These are phyloP conservation scores for Uromyces viciae-fabae DNA, from an alignment of 1,284 basidiomycete species.

Conservation along the genomic window DNA sequence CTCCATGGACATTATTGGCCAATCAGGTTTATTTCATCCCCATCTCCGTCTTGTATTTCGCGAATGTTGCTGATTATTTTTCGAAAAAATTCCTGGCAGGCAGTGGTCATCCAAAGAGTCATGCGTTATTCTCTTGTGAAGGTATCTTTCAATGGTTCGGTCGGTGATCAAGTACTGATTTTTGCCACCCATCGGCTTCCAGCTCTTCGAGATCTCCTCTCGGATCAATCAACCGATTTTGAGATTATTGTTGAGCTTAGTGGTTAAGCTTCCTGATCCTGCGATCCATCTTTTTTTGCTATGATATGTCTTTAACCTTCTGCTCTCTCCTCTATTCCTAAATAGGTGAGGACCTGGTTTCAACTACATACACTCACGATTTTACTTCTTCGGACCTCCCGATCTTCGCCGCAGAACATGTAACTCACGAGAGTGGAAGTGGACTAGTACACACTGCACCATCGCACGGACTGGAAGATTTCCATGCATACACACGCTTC, in stretches of 20 bases:
- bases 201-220: slow-evolving; percentile 8
- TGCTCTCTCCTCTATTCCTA: neutral
- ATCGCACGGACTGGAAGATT: slow-evolving; percentile 90
- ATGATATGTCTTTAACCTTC: neutral
- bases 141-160: neutral
- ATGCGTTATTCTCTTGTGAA: slow-evolving; percentile 34
- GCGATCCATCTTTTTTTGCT: neutral
- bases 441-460: slow-evolving; percentile 94
- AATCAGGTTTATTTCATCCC: slow-evolving; percentile 68
- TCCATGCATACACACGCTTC: slow-evolving; percentile 57
- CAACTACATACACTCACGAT: slow-evolving; percentile 62
- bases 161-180: slow-evolving; percentile 17
- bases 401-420: slow-evolving; percentile 63
- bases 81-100: neutral
- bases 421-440: slow-evolving; percentile 84
- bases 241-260: slow-evolving; percentile 26
- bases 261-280: slow-evolving; percentile 26
- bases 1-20: slow-evolving; percentile 91
- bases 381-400: slow-evolving; percentile 59
- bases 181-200: slow-evolving; percentile 39
- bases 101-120: slow-evolving; percentile 14
- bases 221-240: neutral
- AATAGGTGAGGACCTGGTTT: slow-evolving; percentile 66
- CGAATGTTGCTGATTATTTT: too few relatives aligned
- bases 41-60: neutral